phyloP scores from a whole-genome alignment of 495 filamentous ascomycete genomes.

The Parachaetomium inaequale region DNA sequence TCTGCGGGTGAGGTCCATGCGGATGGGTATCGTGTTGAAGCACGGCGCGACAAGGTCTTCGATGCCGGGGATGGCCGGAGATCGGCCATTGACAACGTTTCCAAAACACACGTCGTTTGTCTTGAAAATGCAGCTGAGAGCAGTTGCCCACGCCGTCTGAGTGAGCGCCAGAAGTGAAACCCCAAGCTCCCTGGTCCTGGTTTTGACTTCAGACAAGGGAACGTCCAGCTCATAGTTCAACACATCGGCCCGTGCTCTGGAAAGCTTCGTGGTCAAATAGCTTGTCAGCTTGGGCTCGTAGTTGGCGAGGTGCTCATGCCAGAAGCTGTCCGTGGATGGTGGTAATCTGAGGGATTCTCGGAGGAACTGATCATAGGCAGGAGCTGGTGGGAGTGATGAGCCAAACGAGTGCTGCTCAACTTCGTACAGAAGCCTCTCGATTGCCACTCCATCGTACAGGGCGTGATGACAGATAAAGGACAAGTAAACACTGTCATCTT shows the following conservation, averaged over 20 bases:
- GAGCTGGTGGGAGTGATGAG: conserved; percentile 39
- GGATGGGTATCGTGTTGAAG: conserved; percentile 84
- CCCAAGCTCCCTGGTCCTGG: conserved; percentile 47
- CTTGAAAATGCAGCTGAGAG: conserved; percentile 51
- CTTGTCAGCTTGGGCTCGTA: conserved; percentile 48
- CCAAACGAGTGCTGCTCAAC: conserved; percentile 52
- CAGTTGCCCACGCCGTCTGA: conserved; percentile 65
- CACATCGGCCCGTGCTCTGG: neutral
- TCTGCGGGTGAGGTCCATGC: conserved; percentile 48
- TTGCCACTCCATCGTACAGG: conserved; percentile 72
- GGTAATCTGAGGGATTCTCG: conserved; percentile 26
- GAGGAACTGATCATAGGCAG: conserved; percentile 45
- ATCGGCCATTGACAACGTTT: conserved; percentile 71
- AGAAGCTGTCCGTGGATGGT: conserved; percentile 54
- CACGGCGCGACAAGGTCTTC: conserved; percentile 75
- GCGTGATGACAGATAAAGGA: conserved; percentile 71
- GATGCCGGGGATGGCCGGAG: conserved; percentile 58
- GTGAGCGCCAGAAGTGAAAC: conserved; percentile 60
- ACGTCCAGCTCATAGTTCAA: neutral
- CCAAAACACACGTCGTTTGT: conserved; percentile 74
- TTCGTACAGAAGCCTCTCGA: conserved; percentile 61
- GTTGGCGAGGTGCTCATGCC: conserved; percentile 50
- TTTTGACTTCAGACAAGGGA: conserved; percentile 46
- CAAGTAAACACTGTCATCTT: conserved; percentile 36
- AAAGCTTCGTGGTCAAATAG: conserved; percentile 4